A percentile compares a stretch with the other conserved stretches of the same genome.
Evolutionary conservation across 2,329 filamentous ascomycete species (phyloP).

Genomic region (Colletotrichum limetticola): DNA sequence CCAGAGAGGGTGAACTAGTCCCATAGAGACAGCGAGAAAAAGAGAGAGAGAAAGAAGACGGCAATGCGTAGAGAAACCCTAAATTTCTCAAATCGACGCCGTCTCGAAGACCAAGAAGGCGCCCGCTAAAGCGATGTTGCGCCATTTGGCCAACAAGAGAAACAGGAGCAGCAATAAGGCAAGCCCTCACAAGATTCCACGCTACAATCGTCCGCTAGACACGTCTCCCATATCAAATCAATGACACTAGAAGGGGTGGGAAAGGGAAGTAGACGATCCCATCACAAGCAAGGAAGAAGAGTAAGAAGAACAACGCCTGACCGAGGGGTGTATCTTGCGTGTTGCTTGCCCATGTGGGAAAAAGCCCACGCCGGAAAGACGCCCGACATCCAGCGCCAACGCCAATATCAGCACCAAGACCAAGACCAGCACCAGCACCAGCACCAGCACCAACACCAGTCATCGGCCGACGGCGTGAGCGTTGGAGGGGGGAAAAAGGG

Average conservation of each 20-base stretch:
- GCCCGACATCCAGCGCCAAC: constrained; percentile 9
- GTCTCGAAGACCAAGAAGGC: constrained; percentile 3
- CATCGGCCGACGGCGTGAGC: constrained; percentile 22
- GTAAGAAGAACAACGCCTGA: neutral
- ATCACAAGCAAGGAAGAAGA: neutral
- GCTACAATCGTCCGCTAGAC: constrained; percentile 22
- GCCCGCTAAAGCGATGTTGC: constrained; percentile 3
- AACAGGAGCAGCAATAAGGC: neutral
- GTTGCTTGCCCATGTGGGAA: neutral
- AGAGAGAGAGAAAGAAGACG: neutral
- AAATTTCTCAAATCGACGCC: neutral
- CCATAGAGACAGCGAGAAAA: neutral
- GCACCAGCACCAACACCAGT: constrained; percentile 13
- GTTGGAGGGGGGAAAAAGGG: constrained; percentile 5
- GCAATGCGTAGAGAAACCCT: neutral
- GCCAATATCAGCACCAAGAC: constrained; percentile 11
- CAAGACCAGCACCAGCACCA: constrained; percentile 7
- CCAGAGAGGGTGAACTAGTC: neutral
- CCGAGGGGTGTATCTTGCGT: neutral
- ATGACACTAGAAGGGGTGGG: neutral
- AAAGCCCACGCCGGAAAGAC: neutral
- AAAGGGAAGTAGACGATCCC: neutral
- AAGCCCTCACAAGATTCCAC: neutral
- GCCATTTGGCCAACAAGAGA: constrained; percentile 8
- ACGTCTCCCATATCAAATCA: constrained; percentile 1